Percentiles rank a stretch among this genome's conserved stretches.
These are phyloP conservation scores for Gyromitra esculenta DNA, from an alignment of 2,329 filamentous ascomycete species.

Conservation along the genomic window DNA sequence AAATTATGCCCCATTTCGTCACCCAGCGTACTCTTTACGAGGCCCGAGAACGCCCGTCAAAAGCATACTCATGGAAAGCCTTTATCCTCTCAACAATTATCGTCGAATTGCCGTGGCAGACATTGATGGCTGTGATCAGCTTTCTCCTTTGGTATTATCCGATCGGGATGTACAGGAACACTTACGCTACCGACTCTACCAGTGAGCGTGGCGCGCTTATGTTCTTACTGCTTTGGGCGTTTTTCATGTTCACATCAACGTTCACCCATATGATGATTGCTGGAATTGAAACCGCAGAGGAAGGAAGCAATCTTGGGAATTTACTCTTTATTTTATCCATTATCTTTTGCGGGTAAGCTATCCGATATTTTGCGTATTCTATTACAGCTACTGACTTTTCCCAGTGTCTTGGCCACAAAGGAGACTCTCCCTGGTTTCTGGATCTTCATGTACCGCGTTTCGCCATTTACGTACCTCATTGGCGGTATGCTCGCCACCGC, in stretches of 20 bases:
- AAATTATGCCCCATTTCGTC: conserved; percentile 87
- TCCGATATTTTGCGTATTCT: background rate
- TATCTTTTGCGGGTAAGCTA: conserved; percentile 57
- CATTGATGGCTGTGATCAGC: conserved; percentile 77
- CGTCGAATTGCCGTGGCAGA: conserved; percentile 87
- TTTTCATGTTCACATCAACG: conserved; percentile 82
- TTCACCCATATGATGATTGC: conserved; percentile 83
- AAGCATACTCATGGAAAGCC: conserved; percentile 84
- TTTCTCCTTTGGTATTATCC: conserved; percentile 88
- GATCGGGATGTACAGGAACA: conserved; percentile 78
- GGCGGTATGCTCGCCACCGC: conserved; percentile 75
- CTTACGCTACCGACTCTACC: conserved; percentile 69
- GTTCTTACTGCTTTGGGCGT: conserved; percentile 78
- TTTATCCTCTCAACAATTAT: conserved; percentile 86
- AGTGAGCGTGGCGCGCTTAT: conserved; percentile 78
- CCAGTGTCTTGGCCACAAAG: conserved; percentile 74
- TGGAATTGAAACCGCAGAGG: conserved; percentile 77
- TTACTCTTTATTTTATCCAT: conserved; percentile 55
- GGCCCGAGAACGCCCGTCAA: conserved; percentile 82
- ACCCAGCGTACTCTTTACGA: conserved; percentile 84
- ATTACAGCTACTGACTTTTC: conserved; percentile 9
- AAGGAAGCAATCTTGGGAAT: conserved; percentile 78
- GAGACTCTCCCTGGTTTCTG: conserved; percentile 75
- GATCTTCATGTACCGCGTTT: conserved; percentile 85
- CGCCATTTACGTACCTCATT: conserved; percentile 84